phyloP scores from a whole-genome alignment of 768 basidiomycete species.

The Tylopilus balloui region DNA sequence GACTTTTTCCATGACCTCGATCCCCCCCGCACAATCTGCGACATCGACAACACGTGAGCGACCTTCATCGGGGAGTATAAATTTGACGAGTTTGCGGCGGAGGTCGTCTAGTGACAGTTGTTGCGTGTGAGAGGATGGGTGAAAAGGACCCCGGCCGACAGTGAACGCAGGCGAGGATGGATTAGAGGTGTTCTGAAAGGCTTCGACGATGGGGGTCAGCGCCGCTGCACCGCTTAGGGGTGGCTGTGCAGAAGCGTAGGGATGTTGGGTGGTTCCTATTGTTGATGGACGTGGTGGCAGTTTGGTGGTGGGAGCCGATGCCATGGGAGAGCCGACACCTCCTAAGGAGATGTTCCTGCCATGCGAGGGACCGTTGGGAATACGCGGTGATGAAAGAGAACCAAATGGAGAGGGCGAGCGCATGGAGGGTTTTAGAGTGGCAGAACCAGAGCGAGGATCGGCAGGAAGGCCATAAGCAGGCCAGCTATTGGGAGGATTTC shows the following conservation, averaged over 20 bases:
- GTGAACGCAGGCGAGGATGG: conserved; percentile 52
- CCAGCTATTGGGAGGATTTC: conserved; percentile 37
- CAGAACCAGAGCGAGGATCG: conserved; percentile 55
- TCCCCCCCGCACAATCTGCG: conserved; percentile 71
- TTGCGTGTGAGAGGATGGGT: conserved; percentile 38
- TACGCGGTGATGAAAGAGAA: conserved; percentile 31
- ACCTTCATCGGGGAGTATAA: conserved; percentile 78
- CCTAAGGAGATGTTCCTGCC: conserved; percentile 49
- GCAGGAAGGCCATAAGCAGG: conserved; percentile 51
- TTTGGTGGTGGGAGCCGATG: conserved; percentile 36
- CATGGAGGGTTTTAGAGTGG: conserved; percentile 37
- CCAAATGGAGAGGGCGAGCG: conserved; percentile 33
- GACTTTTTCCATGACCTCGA: conserved; percentile 84
- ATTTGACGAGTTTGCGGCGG: conserved; percentile 82
- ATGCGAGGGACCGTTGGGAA: conserved; percentile 45
- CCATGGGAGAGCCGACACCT: conserved; percentile 39
- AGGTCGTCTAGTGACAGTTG: conserved; percentile 70
- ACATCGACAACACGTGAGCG: conserved; percentile 76
- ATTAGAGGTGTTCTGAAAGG: conserved; percentile 39
- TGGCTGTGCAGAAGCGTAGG: conserved; percentile 55
- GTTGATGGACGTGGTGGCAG: conserved; percentile 42
- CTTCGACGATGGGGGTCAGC: conserved; percentile 73
- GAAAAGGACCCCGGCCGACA: conserved; percentile 60
- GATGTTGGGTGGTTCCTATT: conserved; percentile 45
- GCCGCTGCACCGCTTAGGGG: conserved; percentile 35